These are phyloP conservation scores for Earliella scabrosa DNA, from an alignment of 1,284 basidiomycete species.

Conservation along the genomic window DNA sequence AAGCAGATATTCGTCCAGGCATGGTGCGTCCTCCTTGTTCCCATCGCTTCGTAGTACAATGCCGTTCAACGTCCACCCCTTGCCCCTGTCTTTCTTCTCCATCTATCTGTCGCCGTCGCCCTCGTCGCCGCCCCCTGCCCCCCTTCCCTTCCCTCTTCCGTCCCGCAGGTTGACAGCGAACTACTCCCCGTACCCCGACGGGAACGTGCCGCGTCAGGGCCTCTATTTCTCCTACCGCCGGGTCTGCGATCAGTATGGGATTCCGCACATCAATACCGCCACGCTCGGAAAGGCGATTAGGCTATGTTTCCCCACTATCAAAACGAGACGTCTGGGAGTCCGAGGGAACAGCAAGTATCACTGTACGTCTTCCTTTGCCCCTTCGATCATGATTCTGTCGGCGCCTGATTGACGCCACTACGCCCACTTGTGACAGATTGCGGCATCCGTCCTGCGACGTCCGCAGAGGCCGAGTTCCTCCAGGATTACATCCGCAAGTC, in stretches of 20 bases:
- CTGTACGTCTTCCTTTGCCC: constrained; percentile 54
- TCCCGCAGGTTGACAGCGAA: constrained; percentile 77
- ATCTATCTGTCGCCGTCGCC: neutral
- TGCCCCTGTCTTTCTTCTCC: constrained; percentile 6
- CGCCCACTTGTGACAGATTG: constrained; percentile 60
- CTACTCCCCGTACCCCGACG: constrained; percentile 89
- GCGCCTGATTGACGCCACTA: constrained; percentile 38
- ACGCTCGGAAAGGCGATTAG: constrained; percentile 93
- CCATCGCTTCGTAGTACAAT: constrained; percentile 1
- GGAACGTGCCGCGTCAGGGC: constrained; percentile 85
- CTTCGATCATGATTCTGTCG: constrained; percentile 34
- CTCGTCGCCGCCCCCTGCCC: constrained; percentile 6
- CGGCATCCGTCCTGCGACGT: constrained; percentile 86
- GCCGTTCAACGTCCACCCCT: constrained; percentile 13
- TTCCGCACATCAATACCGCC: constrained; percentile 93
- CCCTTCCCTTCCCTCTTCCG: neutral
- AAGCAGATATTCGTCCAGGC: constrained; percentile 91
- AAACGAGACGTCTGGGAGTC: constrained; percentile 89
- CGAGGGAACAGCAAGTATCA: constrained; percentile 94
- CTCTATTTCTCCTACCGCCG: constrained; percentile 92
- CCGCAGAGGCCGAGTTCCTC: constrained; percentile 87
- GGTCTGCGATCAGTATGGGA: constrained; percentile 87
- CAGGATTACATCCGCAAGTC: constrained; percentile 90
- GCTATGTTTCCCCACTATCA: constrained; percentile 91
- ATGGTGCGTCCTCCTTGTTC: constrained; percentile 56